Conservation (phyloP, 2,329 filamentous ascomycete genomes). For the Mycosphaerella sp. region DNA sequence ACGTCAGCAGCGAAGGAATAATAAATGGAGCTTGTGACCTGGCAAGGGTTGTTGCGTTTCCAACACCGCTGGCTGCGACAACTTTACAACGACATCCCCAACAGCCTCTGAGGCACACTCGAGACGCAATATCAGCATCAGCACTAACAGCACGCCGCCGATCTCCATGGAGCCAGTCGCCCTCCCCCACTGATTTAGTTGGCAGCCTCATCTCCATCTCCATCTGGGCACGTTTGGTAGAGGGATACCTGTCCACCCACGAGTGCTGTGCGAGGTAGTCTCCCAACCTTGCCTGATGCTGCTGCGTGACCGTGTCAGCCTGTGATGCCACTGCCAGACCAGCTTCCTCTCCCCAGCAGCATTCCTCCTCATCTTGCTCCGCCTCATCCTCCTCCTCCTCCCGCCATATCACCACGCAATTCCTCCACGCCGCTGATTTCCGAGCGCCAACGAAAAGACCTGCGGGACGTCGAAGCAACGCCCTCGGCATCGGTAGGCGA, state of each 20-base stretch:
- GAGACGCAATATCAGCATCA: not conserved
- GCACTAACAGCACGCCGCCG: no score
- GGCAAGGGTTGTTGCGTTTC: not conserved
- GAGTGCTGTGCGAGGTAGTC: not conserved
- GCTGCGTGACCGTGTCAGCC: constrained; percentile 3
- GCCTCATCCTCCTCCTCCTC: no score
- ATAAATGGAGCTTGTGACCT: not conserved
- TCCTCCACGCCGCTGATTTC: constrained; percentile 21
- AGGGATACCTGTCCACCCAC: not conserved
- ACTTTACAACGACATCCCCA: not conserved
- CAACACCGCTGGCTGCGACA: not conserved
- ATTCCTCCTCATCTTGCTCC: no score
- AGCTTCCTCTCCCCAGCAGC: not conserved
- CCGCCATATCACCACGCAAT: constrained; percentile 19
- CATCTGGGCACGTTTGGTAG: not conserved
- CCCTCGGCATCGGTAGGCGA: constrained; percentile 1
- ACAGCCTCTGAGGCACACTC: not conserved
- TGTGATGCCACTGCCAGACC: constrained; percentile 7
- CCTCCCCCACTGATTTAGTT: not conserved
- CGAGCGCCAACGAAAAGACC: constrained; percentile 12
- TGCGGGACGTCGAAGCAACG: constrained; percentile 2
- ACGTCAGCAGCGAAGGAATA: no score
- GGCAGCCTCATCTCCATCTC: not conserved
- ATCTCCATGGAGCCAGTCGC: not conserved
- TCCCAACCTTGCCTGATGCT: not conserved